A percentile compares a stretch with the other conserved stretches of the same genome.
Conservation (phyloP, 202 grass and related monocot genomes). For the Setaria viridis region DNA sequence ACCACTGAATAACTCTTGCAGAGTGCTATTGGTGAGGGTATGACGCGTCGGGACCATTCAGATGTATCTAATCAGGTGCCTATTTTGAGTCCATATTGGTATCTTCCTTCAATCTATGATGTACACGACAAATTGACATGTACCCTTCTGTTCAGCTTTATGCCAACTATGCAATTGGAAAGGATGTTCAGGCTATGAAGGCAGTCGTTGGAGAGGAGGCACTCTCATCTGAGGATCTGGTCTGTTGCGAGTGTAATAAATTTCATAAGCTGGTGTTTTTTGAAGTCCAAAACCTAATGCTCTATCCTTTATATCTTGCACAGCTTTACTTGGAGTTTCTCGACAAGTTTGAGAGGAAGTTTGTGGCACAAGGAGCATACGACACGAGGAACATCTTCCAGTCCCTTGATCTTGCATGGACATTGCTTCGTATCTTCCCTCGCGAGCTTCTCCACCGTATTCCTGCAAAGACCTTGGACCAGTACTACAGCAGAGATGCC, state of each 20-base stretch:
- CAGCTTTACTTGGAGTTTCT: conserved; percentile 99
- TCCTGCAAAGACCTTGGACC: conserved; percentile 93
- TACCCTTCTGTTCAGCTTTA: conserved; percentile 77
- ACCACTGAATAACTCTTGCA: conserved; percentile 47
- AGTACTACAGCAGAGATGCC: conserved; percentile 92
- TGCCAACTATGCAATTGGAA: conserved; percentile 99
- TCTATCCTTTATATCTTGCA: conserved; percentile 31
- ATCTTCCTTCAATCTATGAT: conserved; percentile 8
- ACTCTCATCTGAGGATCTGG: conserved; percentile 97
- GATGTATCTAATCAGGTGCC: conserved; percentile 97
- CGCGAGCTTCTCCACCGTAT: conserved; percentile 99
- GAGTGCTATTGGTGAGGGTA: conserved; percentile 99
- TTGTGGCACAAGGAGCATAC: conserved; percentile 91
- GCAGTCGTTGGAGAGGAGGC: conserved; percentile 99
- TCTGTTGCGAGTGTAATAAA: conserved; percentile 33
- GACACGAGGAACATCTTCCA: conserved; percentile 98
- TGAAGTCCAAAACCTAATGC: conserved; percentile 24
- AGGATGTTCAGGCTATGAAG: conserved; percentile 99
- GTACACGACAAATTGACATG: conserved; percentile 17
- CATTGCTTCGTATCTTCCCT: conserved; percentile 94
- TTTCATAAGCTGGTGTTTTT: background rate
- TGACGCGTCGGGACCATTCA: conserved; percentile 96
- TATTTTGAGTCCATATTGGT: conserved; percentile 29
- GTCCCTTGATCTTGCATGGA: conserved; percentile 96
- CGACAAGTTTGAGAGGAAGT: conserved; percentile 98